Evolutionary conservation across 371 early-diverging fungal species (phyloP).

Genomic region (Circinella umbellata): DNA sequence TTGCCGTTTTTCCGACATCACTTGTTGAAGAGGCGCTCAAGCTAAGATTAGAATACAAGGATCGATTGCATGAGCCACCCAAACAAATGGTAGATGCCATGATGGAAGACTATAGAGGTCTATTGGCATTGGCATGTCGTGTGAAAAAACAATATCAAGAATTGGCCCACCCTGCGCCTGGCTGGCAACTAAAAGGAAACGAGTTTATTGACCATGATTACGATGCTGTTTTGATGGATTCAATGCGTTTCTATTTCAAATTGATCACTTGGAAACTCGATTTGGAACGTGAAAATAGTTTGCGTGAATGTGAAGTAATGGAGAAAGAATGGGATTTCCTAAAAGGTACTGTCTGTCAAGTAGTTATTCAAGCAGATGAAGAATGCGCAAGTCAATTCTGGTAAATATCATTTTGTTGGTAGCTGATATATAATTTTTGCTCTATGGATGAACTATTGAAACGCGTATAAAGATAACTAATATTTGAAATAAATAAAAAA

Average conservation of each 20-base stretch:
- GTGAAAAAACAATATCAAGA: constrained; percentile 74
- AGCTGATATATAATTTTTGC: neutral
- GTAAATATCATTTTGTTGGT: constrained; percentile 34
- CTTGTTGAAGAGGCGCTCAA: constrained; percentile 81
- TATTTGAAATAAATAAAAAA: neutral
- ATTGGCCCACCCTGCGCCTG: constrained; percentile 64
- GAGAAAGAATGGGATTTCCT: constrained; percentile 85
- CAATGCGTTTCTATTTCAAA: constrained; percentile 80
- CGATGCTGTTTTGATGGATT: constrained; percentile 71
- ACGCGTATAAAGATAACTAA: neutral
- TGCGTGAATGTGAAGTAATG: constrained; percentile 79
- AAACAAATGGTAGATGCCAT: constrained; percentile 79
- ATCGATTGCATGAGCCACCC: constrained; percentile 71
- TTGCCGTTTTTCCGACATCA: constrained; percentile 80
- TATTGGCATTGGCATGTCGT: constrained; percentile 73
- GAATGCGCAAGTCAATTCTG: constrained; percentile 83
- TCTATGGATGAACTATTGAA: too few species aligned
- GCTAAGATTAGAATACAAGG: constrained; percentile 77
- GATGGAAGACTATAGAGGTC: constrained; percentile 80
- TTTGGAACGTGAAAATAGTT: constrained; percentile 58
- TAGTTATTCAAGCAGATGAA: constrained; percentile 74
- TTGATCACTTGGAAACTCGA: constrained; percentile 74
- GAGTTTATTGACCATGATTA: constrained; percentile 68
- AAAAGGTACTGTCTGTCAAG: constrained; percentile 65
- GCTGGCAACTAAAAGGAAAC: constrained; percentile 71